These are phyloP conservation scores for Herpotrichia juniperi DNA, from an alignment of 2,329 filamentous ascomycete genomes.

Conservation along the genomic window DNA sequence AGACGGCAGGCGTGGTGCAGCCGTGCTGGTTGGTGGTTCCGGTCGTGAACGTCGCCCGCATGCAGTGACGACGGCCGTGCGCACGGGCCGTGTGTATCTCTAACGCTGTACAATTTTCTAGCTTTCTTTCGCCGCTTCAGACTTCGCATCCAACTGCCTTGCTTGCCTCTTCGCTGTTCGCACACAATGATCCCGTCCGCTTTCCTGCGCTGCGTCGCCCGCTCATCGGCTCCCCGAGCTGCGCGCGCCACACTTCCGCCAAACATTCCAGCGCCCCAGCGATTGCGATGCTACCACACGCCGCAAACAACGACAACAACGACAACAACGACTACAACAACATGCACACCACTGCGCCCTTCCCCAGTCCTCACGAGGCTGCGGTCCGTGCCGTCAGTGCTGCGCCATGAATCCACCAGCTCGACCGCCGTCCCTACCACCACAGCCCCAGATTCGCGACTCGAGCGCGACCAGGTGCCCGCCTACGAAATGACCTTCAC, in stretches of 20 bases:
- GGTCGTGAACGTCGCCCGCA: too few species aligned
- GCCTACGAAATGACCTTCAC: conserved; percentile 91
- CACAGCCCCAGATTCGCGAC: conserved; percentile 39
- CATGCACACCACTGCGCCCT: conserved; percentile 19
- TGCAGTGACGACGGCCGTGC: too few species aligned
- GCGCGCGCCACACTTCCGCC: conserved; percentile 17
- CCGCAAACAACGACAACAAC: conserved; percentile 33
- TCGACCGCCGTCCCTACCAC: conserved; percentile 32
- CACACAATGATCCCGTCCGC: conserved; percentile 30
- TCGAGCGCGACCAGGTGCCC: conserved; percentile 56
- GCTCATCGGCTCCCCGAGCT: conserved; percentile 21
- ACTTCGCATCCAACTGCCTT: background rate
- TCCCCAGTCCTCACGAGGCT: conserved; percentile 15
- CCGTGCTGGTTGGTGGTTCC: too few species aligned
- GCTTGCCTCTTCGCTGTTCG: background rate
- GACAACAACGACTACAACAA: too few species aligned
- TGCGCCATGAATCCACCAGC: conserved; percentile 34
- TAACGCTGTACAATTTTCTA: background rate
- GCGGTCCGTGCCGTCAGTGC: conserved; percentile 9
- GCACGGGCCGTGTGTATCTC: too few species aligned
- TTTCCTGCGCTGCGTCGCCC: conserved; percentile 30
- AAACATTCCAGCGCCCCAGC: conserved; percentile 31
- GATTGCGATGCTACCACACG: conserved; percentile 32
- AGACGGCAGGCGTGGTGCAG: too few species aligned
- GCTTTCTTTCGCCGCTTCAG: background rate